Conservation (phyloP, 78 protist genomes). For the Thecamonas trahens region DNA sequence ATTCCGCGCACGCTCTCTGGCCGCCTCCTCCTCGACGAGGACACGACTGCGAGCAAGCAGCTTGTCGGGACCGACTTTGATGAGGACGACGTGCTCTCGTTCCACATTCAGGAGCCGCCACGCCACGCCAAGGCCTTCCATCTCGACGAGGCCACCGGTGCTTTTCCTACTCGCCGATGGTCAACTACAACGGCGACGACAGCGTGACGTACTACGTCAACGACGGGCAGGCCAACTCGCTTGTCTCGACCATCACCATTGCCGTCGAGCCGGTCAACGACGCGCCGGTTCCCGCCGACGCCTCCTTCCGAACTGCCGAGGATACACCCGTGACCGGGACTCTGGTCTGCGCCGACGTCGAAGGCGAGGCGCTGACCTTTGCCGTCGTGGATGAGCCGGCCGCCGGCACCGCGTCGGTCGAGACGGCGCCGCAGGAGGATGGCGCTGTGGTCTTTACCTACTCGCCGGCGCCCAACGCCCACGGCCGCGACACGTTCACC, state of each 20-base stretch:
- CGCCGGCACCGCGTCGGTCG: no score
- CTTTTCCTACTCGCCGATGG: neutral
- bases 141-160: neutral
- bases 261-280: neutral
- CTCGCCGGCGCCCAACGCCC: no score
- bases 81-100: neutral
- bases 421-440: no score
- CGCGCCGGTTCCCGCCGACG: neutral
- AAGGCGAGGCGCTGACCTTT: neutral
- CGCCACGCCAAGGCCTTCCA: neutral
- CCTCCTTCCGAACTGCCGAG: no score
- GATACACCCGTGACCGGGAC: no score
- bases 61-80: neutral
- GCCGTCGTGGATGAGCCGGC: neutral
- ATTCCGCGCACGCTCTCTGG: neutral
- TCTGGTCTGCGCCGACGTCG: neutral
- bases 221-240: neutral
- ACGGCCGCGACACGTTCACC: no score
- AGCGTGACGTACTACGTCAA: neutral
- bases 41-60: neutral
- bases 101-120: neutral
- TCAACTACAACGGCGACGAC: conserved; percentile 3
- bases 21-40: neutral
- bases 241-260: neutral
- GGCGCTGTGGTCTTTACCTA: no score